Evolutionary conservation across 768 basidiomycete species (phyloP).

Genomic region (Suillus hirtellus): DNA sequence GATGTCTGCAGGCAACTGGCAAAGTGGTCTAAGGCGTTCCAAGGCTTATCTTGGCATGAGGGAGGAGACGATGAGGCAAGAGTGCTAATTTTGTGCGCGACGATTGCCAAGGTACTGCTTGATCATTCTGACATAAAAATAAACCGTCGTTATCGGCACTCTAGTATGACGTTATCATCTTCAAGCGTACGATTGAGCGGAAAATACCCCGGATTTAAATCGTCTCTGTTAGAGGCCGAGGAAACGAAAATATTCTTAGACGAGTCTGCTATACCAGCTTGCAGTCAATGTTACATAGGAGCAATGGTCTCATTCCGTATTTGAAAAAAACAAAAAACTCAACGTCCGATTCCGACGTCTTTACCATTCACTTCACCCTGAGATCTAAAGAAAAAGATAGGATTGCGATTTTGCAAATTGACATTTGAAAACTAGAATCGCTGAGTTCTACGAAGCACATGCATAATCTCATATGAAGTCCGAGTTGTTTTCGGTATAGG

Average conservation of each 20-base stretch:
- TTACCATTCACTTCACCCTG: not conserved
- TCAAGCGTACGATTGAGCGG: not conserved
- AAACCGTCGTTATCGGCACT: not conserved
- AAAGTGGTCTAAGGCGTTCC: not conserved
- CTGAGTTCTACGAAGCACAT: conserved; percentile 2
- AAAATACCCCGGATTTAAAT: not conserved
- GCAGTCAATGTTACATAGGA: not conserved
- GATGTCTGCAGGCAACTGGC: not conserved
- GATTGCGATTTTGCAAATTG: conserved; percentile 3
- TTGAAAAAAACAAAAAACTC: not conserved
- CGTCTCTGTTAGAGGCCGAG: not conserved
- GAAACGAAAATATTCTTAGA: not conserved
- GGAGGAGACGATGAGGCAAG: not conserved
- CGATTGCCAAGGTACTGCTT: not conserved
- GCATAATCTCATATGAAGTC: conserved; percentile 1
- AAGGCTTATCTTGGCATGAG: conserved; percentile 4
- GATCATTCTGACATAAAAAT: not conserved
- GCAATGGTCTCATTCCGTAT: not conserved
- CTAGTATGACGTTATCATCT: not conserved
- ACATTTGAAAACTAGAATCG: conserved; percentile 5
- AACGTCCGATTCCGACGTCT: not conserved
- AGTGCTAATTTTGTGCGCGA: not conserved
- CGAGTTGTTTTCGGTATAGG: not conserved
- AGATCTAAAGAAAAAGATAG: not conserved
- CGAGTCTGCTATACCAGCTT: not conserved